Evolutionary conservation across 345 rosid species (phyloP).

Genomic region (Rhodomyrtus tomentosa): DNA sequence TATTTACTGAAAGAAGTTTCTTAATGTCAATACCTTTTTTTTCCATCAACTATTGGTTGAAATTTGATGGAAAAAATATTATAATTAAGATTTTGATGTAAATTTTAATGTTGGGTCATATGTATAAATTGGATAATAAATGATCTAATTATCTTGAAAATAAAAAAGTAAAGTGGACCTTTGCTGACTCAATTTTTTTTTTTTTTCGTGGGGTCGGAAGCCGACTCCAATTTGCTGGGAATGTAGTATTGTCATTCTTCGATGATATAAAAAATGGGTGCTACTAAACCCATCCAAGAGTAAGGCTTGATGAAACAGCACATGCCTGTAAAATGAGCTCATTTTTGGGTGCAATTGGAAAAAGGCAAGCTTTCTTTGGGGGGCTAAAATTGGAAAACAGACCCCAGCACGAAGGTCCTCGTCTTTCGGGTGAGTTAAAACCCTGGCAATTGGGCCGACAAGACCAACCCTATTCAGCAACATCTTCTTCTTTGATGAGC

Average conservation of each 20-base stretch:
- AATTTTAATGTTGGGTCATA: neutral
- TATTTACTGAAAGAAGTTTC: neutral
- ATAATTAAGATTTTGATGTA: rapidly evolving
- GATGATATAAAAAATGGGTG: neutral
- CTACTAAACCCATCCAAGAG: neutral
- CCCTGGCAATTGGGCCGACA: neutral
- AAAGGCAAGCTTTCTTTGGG: neutral
- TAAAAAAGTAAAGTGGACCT: neutral
- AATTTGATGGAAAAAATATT: too few relatives aligned
- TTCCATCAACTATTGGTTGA: rapidly evolving
- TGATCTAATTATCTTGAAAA: neutral
- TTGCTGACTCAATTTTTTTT: neutral
- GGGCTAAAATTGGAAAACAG: neutral
- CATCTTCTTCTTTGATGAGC: too few relatives aligned
- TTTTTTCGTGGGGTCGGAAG: neutral
- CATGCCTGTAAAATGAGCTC: neutral
- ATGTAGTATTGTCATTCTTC: neutral
- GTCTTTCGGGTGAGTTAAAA: neutral
- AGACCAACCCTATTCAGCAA: neutral
- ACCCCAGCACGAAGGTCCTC: neutral
- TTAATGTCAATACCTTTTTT: neutral
- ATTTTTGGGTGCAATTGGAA: neutral
- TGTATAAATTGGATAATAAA: rapidly evolving
- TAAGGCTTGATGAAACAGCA: neutral
- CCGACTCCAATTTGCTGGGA: neutral